Percentiles rank a stretch among this genome's conserved stretches.
Evolutionary conservation across 345 rosid genomes (phyloP).

Genomic region (Excoecaria agallocha): DNA sequence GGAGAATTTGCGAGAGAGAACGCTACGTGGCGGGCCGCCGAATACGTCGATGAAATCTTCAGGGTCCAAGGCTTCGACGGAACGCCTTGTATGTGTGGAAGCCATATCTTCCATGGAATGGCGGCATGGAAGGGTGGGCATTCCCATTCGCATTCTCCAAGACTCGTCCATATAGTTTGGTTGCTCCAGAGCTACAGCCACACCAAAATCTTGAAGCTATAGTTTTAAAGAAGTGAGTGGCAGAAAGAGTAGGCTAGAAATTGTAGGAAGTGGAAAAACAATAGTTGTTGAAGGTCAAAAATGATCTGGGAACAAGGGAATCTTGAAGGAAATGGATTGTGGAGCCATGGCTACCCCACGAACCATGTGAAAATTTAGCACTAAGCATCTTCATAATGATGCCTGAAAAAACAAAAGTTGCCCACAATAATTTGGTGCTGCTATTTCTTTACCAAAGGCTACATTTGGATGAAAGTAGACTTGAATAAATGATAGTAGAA

Average conservation of each 20-base stretch:
- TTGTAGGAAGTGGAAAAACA: too few species aligned
- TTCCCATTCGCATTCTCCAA: conserved; percentile 77
- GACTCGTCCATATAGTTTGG: conserved; percentile 64
- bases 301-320: not conserved
- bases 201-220: not conserved
- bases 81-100: conserved; percentile 22
- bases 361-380: conserved; percentile 3
- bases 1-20: conserved; percentile 58
- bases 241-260: too few species aligned
- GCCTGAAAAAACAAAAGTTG: not conserved
- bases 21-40: conserved; percentile 85
- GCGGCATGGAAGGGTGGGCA: conserved; percentile 44
- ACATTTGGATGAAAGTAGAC: too few species aligned
- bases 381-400: not conserved
- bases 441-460: too few species aligned
- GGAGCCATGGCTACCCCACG: conserved; percentile 7
- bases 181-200: not conserved
- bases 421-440: not conserved
- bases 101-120: conserved; percentile 38
- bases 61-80: conserved; percentile 32
- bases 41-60: conserved; percentile 82
- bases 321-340: conserved; percentile 9
- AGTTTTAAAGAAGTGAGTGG: too few species aligned
- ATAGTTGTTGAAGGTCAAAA: too few species aligned
- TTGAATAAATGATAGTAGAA: too few species aligned